Conservation (phyloP, 2,329 filamentous ascomycete species). For the Penicillium psychrosexuale region DNA sequence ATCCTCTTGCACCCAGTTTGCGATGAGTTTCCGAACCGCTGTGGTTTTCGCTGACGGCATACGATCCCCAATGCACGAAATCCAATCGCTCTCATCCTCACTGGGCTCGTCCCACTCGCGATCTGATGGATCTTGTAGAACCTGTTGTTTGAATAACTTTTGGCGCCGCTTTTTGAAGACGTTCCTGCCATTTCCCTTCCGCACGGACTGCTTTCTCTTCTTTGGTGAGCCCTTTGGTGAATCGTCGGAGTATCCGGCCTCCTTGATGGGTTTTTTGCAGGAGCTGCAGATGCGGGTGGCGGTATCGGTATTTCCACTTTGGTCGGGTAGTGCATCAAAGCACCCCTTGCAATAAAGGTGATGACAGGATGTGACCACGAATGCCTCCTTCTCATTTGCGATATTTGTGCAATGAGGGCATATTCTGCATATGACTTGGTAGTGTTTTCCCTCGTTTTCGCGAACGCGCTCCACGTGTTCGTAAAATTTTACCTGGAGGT, state of each 20-base stretch:
- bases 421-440: slow-evolving; percentile 29
- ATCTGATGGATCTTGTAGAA: not conserved
- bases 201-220: not conserved
- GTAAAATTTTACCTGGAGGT: not conserved
- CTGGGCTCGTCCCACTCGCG: slow-evolving; percentile 20
- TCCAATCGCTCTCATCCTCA: slow-evolving; percentile 27
- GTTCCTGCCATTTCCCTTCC: not conserved
- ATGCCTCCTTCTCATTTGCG: slow-evolving; percentile 23
- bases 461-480: not conserved
- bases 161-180: not conserved
- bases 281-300: slow-evolving; percentile 24
- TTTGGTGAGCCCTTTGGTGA: not conserved
- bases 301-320: slow-evolving; percentile 24
- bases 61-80: slow-evolving; percentile 19
- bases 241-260: not conserved
- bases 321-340: slow-evolving; percentile 24
- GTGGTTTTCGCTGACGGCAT: slow-evolving; percentile 23
- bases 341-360: slow-evolving; percentile 58
- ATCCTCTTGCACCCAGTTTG: slow-evolving; percentile 31
- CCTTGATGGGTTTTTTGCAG: slow-evolving; percentile 12
- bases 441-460: too few species aligned
- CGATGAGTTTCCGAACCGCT: not conserved
- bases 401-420: slow-evolving; percentile 45
- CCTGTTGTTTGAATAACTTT: not conserved
- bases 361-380: slow-evolving; percentile 49